Base-by-base conservation (phyloP, 1,284 basidiomycete genomes). In the Marasmius sp. region DNA sequence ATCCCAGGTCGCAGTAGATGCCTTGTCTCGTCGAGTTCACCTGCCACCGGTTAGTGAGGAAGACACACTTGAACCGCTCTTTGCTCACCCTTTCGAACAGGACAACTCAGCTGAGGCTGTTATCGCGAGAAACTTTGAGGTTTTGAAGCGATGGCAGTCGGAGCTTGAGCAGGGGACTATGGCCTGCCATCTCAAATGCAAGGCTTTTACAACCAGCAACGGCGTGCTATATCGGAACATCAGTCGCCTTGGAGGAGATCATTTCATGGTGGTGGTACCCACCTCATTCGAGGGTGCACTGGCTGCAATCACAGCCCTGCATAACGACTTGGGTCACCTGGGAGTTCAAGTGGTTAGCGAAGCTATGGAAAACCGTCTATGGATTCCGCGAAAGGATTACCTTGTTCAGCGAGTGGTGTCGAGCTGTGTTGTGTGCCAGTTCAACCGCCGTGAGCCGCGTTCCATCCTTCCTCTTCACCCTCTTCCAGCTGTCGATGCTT, bases 381-480 rank as follows among this genome's bases (percentile, higher is more conserved):
- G 56, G 37, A 27, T 57, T 4, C 56, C 56, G 7, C 39, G 47
- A 5, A 43, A n/a, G 14, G 16, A 33, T 14, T 34, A 60, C 11
- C 18, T 60, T 6, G 58, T 60, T 5, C 18, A 60, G 9, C 12
- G 36, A 4, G 18, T 27, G 3, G 27, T 60, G 16, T 33, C n/a
- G 7, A 53, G 34, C 50, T 60, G 58, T 52, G 37, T 53, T 33
- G 33, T 7, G 8, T 60, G 58, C 39, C 56, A 57, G 56, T 57
- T 57, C 27, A 16, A 11, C 27, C 45, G 47, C 22, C 56, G 43
- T 18, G 58, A 60, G 10, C 3, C 49, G 6, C 10, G 14, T 6
- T 9, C 39, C 27, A 7, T 36, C 8, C 58, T 53, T n/a, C 50
- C 58, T 37, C 49, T 60, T 51, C 49, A 53, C 43, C 58, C 58